Evolutionary conservation across 257 asterid species (phyloP).

Genomic region (Gynochthodes officinalis): DNA sequence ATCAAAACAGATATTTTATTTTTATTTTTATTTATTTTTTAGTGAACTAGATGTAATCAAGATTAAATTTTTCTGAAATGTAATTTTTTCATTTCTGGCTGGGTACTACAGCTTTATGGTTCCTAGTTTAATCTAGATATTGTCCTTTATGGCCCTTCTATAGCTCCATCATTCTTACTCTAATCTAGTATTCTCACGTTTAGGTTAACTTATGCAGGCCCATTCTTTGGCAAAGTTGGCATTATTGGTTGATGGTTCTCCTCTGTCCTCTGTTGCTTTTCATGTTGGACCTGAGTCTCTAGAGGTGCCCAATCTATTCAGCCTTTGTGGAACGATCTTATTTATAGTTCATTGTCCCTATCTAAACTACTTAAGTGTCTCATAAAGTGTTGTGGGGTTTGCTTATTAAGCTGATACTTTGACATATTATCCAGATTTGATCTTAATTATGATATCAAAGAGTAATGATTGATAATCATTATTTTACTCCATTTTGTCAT

Average conservation of each 20-base stretch:
- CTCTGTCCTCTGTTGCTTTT: conserved; percentile 40
- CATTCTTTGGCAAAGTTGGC: conserved; percentile 80
- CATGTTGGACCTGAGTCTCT: conserved; percentile 54
- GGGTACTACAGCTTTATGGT: not conserved
- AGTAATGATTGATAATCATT: not conserved
- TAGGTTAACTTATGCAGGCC: conserved; percentile 42
- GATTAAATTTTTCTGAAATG: not conserved
- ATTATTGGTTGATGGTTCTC: conserved; percentile 56
- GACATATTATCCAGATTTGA: not conserved
- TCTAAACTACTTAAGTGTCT: not conserved
- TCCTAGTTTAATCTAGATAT: not conserved
- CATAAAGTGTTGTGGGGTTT: not conserved
- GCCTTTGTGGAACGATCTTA: conserved; percentile 4
- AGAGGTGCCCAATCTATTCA: conserved; percentile 47
- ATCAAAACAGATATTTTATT: too few relatives aligned
- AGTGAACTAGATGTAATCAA: not conserved
- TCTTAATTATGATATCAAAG: conserved; percentile 5
- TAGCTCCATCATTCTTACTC: not conserved
- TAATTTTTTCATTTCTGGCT: not conserved
- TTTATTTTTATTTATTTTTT: too few relatives aligned
- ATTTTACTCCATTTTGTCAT: not conserved
- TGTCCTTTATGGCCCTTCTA: not conserved
- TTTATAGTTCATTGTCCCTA: not conserved
- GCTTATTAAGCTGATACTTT: too few relatives aligned
- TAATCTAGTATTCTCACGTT: not conserved